Percentiles rank a stretch among this genome's conserved stretches.
These are phyloP conservation scores for Lachnellula arida DNA, from an alignment of 2,329 filamentous ascomycete genomes.

Conservation along the genomic window DNA sequence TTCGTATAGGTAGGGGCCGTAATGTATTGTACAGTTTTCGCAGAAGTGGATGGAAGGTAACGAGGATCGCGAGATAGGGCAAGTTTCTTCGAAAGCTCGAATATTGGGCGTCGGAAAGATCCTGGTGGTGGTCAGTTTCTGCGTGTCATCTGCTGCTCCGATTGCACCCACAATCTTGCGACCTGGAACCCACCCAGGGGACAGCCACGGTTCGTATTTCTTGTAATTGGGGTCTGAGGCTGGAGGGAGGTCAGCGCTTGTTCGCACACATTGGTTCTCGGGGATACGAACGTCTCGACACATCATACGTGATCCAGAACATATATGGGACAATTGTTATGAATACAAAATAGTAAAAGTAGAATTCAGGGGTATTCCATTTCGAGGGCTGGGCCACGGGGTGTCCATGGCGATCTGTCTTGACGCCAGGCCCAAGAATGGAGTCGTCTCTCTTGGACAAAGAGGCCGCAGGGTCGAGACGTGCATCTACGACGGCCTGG, in stretches of 20 bases:
- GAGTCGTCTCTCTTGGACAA: slow-evolving; percentile 29
- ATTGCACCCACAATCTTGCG: slow-evolving; percentile 67
- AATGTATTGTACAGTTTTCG: slow-evolving; percentile 63
- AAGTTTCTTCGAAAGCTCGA: slow-evolving; percentile 79
- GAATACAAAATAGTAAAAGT: slow-evolving; percentile 71
- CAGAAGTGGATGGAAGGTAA: slow-evolving; percentile 74
- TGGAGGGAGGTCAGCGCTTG: slow-evolving; percentile 35
- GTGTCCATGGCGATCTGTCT: slow-evolving; percentile 37
- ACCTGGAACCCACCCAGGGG: slow-evolving; percentile 85
- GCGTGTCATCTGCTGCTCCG: not conserved
- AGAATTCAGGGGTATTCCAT: slow-evolving; percentile 88
- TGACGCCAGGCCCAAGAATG: slow-evolving; percentile 26
- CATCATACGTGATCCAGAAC: slow-evolving; percentile 84
- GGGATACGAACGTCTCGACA: slow-evolving; percentile 65
- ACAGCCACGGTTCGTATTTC: slow-evolving; percentile 66
- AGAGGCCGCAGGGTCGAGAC: slow-evolving; percentile 38
- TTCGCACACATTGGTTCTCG: not conserved
- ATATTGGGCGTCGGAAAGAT: slow-evolving; percentile 89
- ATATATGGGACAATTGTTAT: slow-evolving; percentile 68
- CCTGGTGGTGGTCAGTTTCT: slow-evolving; percentile 44
- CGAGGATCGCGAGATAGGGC: slow-evolving; percentile 69
- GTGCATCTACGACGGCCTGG: slow-evolving; percentile 50
- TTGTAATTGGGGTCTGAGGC: slow-evolving; percentile 77
- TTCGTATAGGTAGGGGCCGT: slow-evolving; percentile 19
- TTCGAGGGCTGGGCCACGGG: slow-evolving; percentile 56